Evolutionary conservation across 2,329 filamentous ascomycete species (phyloP).

Genomic region (Diaporthe citri): DNA sequence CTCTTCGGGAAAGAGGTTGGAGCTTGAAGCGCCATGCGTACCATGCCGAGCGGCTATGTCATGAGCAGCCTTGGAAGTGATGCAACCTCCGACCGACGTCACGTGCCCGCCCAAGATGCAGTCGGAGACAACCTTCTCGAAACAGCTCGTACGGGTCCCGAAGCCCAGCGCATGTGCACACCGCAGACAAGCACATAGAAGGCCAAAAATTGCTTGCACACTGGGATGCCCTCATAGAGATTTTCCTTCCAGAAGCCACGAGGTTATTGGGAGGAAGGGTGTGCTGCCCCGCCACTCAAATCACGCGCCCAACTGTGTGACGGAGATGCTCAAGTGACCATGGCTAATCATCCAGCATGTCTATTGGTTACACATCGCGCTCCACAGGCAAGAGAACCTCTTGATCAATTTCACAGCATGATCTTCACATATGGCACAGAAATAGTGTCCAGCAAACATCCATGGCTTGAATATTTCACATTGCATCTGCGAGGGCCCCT

Average conservation of each 20-base stretch:
- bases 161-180: not conserved
- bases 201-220: not conserved
- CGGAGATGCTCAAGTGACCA: not conserved
- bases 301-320: not conserved
- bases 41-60: slow-evolving; percentile 17
- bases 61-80: not conserved
- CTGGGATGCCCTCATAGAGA: not conserved
- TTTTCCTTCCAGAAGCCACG: not conserved
- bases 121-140: not conserved
- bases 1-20: not conserved
- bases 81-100: slow-evolving; percentile 9
- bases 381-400: not conserved
- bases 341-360: not conserved
- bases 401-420: not conserved
- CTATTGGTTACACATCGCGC: no score
- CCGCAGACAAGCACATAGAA: not conserved
- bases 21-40: not conserved
- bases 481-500: not conserved
- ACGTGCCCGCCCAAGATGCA: not conserved
- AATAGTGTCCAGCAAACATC: not conserved
- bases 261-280: not conserved
- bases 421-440: not conserved
- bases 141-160: not conserved
- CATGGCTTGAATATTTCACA: not conserved
- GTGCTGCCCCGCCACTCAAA: not conserved